These are phyloP conservation scores for Claviceps digitariae DNA, from an alignment of 2,329 filamentous ascomycete genomes.

Conservation along the genomic window DNA sequence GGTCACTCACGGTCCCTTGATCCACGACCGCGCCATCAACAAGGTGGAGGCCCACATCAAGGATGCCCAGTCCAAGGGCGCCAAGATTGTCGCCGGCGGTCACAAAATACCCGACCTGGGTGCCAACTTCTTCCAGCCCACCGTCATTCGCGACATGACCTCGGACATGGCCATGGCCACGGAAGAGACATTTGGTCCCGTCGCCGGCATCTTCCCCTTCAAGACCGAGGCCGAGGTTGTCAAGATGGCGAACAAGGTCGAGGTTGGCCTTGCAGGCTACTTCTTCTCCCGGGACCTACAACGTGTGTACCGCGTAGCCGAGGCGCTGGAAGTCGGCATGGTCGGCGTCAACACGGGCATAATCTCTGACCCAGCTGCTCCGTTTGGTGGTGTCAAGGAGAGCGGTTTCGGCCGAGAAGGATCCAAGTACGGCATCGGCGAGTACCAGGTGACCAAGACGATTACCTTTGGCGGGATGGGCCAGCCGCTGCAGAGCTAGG, in stretches of 20 bases:
- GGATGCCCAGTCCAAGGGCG: constrained; percentile 69
- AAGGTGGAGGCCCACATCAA: constrained; percentile 72
- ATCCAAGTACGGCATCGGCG: constrained; percentile 61
- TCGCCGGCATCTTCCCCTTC: constrained; percentile 82
- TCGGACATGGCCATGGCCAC: constrained; percentile 68
- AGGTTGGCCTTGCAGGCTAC: constrained; percentile 86
- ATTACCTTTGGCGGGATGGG: constrained; percentile 40
- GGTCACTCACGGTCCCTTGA: constrained; percentile 68
- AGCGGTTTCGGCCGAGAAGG: constrained; percentile 72
- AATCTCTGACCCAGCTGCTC: constrained; percentile 42
- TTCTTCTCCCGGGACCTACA: constrained; percentile 64
- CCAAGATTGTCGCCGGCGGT: constrained; percentile 60
- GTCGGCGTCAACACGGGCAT: constrained; percentile 70
- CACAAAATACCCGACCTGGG: constrained; percentile 62
- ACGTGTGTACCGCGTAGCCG: constrained; percentile 47
- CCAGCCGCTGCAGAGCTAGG: constrained; percentile 35
- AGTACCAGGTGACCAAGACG: constrained; percentile 64
- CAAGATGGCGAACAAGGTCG: constrained; percentile 62
- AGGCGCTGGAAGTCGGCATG: constrained; percentile 73
- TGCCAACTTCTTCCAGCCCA: constrained; percentile 77
- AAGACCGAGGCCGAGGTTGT: constrained; percentile 82
- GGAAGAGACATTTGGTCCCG: constrained; percentile 93
- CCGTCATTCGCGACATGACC: constrained; percentile 78
- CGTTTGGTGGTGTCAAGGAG: constrained; percentile 72
- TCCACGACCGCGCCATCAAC: constrained; percentile 67